These are phyloP conservation scores for Lipomyces kockii DNA, from an alignment of 805 yeast species.

Conservation along the genomic window DNA sequence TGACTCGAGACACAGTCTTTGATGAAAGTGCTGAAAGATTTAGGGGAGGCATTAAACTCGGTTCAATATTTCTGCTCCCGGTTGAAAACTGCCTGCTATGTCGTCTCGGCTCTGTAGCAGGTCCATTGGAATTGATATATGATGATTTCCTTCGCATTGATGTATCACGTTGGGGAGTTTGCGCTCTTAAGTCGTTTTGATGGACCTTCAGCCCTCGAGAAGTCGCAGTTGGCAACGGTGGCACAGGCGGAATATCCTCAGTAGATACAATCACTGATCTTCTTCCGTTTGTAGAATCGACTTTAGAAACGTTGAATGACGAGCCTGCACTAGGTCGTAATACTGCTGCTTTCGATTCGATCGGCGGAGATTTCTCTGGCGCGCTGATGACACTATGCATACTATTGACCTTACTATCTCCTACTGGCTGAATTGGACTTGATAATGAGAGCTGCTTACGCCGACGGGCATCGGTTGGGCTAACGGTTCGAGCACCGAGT, in stretches of 20 bases:
- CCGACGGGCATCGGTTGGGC: conserved; percentile 21
- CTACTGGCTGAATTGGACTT: background rate
- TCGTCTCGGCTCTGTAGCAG: conserved; percentile 25
- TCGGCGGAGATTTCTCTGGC: background rate
- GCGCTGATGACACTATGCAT: background rate
- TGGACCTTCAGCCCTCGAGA: background rate
- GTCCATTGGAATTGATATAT: conserved; percentile 14
- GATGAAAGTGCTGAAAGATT: conserved; percentile 18
- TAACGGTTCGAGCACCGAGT: conserved; percentile 23
- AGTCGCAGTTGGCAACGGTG: conserved; percentile 25
- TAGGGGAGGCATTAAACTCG: conserved; percentile 21
- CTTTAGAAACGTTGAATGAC: background rate
- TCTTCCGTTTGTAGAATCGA: background rate
- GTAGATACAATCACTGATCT: background rate
- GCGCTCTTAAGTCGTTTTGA: background rate
- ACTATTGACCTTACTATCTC: background rate
- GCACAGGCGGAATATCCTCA: conserved; percentile 31
- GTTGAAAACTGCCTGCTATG: conserved; percentile 14
- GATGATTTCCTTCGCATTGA: conserved; percentile 14
- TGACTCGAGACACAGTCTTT: conserved; percentile 20
- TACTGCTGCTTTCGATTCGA: background rate
- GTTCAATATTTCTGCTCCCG: conserved; percentile 4
- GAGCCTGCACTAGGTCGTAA: background rate
- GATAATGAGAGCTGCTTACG: too few relatives aligned
- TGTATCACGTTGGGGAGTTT: conserved; percentile 17